Evolutionary conservation across 2,329 filamentous ascomycete species (phyloP).

Genomic region (Trichophyton benhamiae): DNA sequence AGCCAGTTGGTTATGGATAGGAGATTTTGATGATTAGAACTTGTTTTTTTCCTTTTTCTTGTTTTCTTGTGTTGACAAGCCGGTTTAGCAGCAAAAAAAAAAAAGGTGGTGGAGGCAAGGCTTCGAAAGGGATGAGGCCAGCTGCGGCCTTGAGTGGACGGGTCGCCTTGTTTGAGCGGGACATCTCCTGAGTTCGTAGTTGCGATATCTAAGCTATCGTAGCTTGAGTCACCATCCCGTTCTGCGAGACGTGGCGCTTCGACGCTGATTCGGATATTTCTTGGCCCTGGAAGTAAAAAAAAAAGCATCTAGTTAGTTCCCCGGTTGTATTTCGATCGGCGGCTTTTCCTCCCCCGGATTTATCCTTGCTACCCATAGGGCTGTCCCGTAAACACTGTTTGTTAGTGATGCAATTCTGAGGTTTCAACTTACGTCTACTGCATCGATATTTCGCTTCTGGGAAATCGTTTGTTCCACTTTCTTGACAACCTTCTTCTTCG

Average conservation of each 20-base stretch:
- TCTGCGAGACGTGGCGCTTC: constrained; percentile 14
- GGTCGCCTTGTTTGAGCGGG: not conserved
- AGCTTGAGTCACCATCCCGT: constrained; percentile 12
- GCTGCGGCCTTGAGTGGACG: not conserved
- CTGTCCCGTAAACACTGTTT: not conserved
- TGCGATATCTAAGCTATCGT: constrained; percentile 7
- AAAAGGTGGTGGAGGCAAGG: not conserved
- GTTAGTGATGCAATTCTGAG: constrained; percentile 9
- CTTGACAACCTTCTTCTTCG: constrained; percentile 41
- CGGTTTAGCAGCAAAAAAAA: not conserved
- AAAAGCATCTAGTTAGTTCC: constrained; percentile 9
- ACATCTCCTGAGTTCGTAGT: not conserved
- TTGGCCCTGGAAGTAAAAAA: constrained; percentile 9
- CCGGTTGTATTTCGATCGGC: not conserved
- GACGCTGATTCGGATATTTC: constrained; percentile 8
- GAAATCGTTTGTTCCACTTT: constrained; percentile 19
- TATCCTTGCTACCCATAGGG: not conserved
- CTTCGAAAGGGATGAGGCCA: not conserved
- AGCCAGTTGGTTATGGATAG: constrained; percentile 1
- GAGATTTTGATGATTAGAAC: not conserved
- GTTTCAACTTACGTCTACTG: constrained; percentile 32
- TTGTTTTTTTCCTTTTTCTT: not conserved
- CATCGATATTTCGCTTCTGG: constrained; percentile 30
- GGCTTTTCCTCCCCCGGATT: not conserved
- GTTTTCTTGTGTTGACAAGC: not conserved